These are phyloP conservation scores for Plasmodium cynomolgi DNA, from an alignment of 169 alveolate genomes.

Conservation along the genomic window DNA sequence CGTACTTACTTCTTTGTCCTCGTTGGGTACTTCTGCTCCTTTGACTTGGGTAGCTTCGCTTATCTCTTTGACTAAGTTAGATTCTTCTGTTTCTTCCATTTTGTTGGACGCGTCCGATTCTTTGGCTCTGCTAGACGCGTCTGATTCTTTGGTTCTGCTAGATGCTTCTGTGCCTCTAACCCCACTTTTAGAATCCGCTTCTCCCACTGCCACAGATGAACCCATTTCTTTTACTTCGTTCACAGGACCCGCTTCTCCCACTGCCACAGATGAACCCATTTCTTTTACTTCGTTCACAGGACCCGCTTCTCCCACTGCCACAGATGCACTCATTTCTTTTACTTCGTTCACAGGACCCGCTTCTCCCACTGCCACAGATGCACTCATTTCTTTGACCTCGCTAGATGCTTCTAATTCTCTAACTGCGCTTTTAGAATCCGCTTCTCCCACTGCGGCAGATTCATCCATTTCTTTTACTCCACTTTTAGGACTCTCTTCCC, in stretches of 20 bases:
- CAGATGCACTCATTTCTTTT: background rate
- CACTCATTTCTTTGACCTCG: background rate
- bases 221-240: background rate
- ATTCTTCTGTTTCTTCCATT: background rate
- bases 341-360: background rate
- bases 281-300: background rate
- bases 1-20: background rate
- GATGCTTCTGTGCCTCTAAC: background rate
- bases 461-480: background rate
- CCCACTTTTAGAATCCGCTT: background rate
- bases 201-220: background rate
- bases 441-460: background rate
- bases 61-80: background rate
- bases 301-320: background rate
- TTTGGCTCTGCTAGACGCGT: background rate
- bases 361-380: background rate
- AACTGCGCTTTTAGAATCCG: background rate
- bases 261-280: background rate
- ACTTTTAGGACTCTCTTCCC: background rate
- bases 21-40: background rate
- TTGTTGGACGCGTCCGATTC: background rate
- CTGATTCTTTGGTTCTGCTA: background rate
- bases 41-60: background rate
- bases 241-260: background rate
- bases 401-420: background rate